phyloP scores from a whole-genome alignment of 2,329 filamentous ascomycete species.

The Talaromyces pinophilus region DNA sequence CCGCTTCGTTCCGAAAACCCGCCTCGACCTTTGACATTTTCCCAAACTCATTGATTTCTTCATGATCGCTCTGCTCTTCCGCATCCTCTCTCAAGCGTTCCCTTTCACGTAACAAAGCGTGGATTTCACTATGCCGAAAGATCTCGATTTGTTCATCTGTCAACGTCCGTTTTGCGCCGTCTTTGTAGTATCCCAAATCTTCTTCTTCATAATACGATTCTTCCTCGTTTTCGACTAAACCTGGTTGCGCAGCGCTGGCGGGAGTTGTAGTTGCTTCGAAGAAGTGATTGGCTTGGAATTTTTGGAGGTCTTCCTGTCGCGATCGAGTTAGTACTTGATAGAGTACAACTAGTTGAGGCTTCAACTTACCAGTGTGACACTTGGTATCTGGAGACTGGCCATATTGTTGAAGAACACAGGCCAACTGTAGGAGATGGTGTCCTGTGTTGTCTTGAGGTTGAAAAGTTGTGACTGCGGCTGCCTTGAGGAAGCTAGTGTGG shows the following conservation, averaged over 20 bases:
- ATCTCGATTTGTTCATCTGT: slow-evolving; percentile 90
- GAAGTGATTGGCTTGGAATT: slow-evolving; percentile 65
- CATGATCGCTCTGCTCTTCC: neutral
- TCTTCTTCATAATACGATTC: slow-evolving; percentile 35
- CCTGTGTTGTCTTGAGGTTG: neutral
- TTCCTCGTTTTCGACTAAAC: slow-evolving; percentile 22
- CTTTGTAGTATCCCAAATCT: slow-evolving; percentile 80
- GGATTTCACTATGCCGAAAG: slow-evolving; percentile 85
- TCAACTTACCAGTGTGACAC: slow-evolving; percentile 38
- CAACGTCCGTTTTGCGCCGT: slow-evolving; percentile 83
- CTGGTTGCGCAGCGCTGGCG: neutral
- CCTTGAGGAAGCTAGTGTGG: slow-evolving; percentile 11
- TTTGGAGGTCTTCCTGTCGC: slow-evolving; percentile 58
- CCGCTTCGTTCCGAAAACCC: neutral
- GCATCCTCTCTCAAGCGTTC: slow-evolving; percentile 36
- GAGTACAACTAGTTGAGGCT: neutral
- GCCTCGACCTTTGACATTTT: neutral
- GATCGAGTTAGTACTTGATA: neutral
- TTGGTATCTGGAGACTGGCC: slow-evolving; percentile 33
- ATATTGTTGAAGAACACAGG: slow-evolving; percentile 20
- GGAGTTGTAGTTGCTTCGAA: slow-evolving; percentile 23
- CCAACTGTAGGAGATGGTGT: neutral
- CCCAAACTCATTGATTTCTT: neutral
- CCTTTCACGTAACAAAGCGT: slow-evolving; percentile 63
- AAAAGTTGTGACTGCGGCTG: neutral